Conservation (phyloP, 139 green algal species). For the Chlorella sp. region DNA sequence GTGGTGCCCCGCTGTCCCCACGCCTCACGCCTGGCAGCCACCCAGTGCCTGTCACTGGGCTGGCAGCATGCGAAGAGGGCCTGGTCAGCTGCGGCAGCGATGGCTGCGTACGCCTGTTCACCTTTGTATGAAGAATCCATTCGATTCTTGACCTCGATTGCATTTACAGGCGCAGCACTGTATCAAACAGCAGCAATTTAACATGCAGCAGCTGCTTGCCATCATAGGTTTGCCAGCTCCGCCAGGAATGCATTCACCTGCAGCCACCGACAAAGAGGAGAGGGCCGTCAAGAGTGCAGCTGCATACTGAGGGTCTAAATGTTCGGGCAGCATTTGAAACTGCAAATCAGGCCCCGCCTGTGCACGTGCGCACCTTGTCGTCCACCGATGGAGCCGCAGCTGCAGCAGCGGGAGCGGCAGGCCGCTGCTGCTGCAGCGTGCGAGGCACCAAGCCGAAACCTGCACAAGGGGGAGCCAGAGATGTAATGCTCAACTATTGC, state of each 20-base stretch:
- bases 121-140: conserved; percentile 43
- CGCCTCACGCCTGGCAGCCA: background rate
- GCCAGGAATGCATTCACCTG: conserved; percentile 16
- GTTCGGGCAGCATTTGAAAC: too few relatives aligned
- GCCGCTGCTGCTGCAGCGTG: background rate
- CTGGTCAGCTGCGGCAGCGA: conserved; percentile 70
- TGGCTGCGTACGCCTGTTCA: conserved; percentile 65
- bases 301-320: too few relatives aligned
- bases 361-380: conserved; percentile 3
- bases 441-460: conserved; percentile 29
- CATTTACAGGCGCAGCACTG: too few relatives aligned
- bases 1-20: background rate
- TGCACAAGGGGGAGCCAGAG: too few relatives aligned
- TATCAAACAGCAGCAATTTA: background rate
- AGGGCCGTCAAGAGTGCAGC: too few relatives aligned
- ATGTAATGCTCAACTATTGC: too few relatives aligned
- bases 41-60: conserved; percentile 46
- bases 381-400: conserved; percentile 14
- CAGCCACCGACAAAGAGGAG: too few relatives aligned
- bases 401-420: background rate
- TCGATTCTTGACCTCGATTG: too few relatives aligned
- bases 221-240: background rate
- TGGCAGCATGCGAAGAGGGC: conserved; percentile 57
- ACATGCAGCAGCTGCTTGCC: background rate
- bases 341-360: too few relatives aligned